phyloP scores from a whole-genome alignment of 148 eudicot species.

The Rheum nobile region DNA sequence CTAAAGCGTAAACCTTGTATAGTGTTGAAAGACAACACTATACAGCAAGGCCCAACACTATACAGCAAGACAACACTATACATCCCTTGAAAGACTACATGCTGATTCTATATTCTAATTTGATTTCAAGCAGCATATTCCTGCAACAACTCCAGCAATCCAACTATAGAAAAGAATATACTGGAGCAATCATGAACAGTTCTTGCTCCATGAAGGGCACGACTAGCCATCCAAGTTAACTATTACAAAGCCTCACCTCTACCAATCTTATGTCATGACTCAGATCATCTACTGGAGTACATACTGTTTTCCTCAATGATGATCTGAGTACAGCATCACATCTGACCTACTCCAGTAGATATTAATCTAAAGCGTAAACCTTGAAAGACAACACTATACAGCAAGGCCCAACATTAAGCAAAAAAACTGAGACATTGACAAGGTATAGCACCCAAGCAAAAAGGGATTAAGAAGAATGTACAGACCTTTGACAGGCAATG shows the following conservation, averaged over 20 bases:
- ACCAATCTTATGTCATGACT: not conserved
- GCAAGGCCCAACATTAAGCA: not conserved
- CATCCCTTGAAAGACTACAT: not conserved
- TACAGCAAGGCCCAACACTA: not conserved
- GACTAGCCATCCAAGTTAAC: not conserved
- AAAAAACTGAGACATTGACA: not conserved
- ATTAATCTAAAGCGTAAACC: not conserved
- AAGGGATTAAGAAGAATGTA: not conserved
- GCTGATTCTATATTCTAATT: not conserved
- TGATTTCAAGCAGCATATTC: not conserved
- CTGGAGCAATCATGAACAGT: not conserved
- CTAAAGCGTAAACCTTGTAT: not conserved
- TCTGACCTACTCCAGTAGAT: not conserved
- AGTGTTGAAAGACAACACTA: not conserved
- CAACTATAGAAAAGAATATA: not conserved
- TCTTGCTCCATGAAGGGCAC: not conserved
- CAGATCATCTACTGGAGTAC: not conserved
- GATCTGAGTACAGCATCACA: not conserved
- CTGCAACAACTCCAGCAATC: not conserved
- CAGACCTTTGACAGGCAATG: slow-evolving; percentile 73
- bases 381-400: not conserved
- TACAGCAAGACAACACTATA: not conserved
- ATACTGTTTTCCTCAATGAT: not conserved
- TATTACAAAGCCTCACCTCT: not conserved
- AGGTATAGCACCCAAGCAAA: too few species aligned